Evolutionary conservation across 352 stramenopile genomes (phyloP).

Genomic region (Phytopythium sindhum): DNA sequence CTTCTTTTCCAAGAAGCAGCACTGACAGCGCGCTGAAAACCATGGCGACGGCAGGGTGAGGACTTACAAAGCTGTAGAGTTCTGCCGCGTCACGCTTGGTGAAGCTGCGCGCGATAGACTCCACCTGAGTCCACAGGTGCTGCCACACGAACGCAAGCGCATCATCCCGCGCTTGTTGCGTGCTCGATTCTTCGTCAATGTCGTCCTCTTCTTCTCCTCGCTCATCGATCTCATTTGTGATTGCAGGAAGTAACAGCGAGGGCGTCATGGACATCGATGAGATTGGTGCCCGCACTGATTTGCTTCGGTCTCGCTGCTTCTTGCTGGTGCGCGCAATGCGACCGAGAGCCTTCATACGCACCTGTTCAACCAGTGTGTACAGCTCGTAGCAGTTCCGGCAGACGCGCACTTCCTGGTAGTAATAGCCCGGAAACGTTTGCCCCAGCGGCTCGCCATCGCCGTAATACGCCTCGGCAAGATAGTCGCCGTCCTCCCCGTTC

Average conservation of each 20-base stretch:
- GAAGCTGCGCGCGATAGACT: slow-evolving; percentile 20
- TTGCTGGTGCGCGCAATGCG: slow-evolving; percentile 30
- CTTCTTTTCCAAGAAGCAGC: slow-evolving; percentile 42
- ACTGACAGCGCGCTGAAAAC: slow-evolving; percentile 58
- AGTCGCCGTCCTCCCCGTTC: slow-evolving; percentile 71
- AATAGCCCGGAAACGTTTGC: slow-evolving; percentile 75
- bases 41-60: slow-evolving; percentile 76
- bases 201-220: slow-evolving; percentile 8
- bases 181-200: background rate
- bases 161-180: background rate
- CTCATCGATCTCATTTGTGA: slow-evolving; percentile 13
- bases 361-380: slow-evolving; percentile 73
- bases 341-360: slow-evolving; percentile 60
- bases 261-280: background rate
- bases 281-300: background rate
- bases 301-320: slow-evolving; percentile 12
- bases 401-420: slow-evolving; percentile 79
- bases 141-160: slow-evolving; percentile 22
- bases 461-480: slow-evolving; percentile 71
- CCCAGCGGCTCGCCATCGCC: slow-evolving; percentile 72
- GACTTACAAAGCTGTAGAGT: slow-evolving; percentile 76
- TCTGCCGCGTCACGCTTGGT: slow-evolving; percentile 75
- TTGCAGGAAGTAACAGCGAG: background rate
- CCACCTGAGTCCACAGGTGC: slow-evolving; percentile 32
- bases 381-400: slow-evolving; percentile 78